Base-by-base conservation (phyloP, 2,329 filamentous ascomycete species). In the Calycina herbarum region DNA sequence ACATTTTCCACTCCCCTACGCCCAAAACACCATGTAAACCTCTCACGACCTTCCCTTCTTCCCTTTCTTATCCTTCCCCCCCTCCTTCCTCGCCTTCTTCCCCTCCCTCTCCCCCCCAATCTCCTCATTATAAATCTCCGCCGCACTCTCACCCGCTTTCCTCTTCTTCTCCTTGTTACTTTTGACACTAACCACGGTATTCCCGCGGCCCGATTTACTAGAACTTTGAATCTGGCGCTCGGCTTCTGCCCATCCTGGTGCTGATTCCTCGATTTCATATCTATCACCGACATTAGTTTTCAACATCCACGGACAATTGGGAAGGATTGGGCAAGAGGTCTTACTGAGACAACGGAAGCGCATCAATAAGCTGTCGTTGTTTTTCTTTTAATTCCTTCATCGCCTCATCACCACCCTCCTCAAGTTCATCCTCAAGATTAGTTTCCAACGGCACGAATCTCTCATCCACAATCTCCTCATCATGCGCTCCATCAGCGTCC, bases 331-430 rank as follows among this genome's bases (percentile, higher is more conserved):
- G 29, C 13, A 42, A n/a, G n/a, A n/a, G 27, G 27, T 29, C 89
- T 85, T 84, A 94, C 87, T 91, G 89, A 74, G 97, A 93, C 62
- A 98, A 82, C 57, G 94, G 94, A 68, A 98, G 81, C 68, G 93
- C 90, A 81, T 97, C 92, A 74, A 98, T 97, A 70, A 98, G 82
- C 71, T 92, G 91, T 73, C 90, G 88, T 78, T 96, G 92, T 79
- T 94, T 92, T 77, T 91, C 88, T 71, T 86, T 86, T 73, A 96
- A 81, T 66, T 86, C 87, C 59, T 82, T 82, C 67, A 93, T 79
- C 31, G 91, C 87, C 77, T 95, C 89, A 67, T 94, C 87, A 1
- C 90, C 93, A 17, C 89, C 94, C 75, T 95, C 92, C 63, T 89
- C 89, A 20, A 98, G 83, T 77, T 98, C 95, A 10, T 95, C 91